Evolutionary conservation across 2,329 filamentous ascomycete genomes (phyloP), one percentile per base, ranked within the genome.

Genomic region (Aspergillus texensis): DNA sequence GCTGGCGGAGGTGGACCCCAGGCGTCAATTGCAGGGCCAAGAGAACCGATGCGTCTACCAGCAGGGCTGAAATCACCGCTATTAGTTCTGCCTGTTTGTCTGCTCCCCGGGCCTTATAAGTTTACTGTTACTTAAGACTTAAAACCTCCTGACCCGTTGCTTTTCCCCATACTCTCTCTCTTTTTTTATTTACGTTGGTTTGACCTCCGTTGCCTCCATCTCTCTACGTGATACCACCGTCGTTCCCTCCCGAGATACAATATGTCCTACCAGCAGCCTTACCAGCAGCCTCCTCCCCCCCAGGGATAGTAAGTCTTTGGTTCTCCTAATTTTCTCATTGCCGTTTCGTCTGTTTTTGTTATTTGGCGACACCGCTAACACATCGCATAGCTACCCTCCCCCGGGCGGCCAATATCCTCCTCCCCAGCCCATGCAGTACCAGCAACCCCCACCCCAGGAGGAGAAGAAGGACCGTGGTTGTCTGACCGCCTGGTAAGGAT

Each of bases 71-170:
- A 62, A 26, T 58, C 30, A 62, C 24, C 19, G 55, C 24, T 63
- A 66, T 66, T 64, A 57, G 58, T 66, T 66, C 62, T 64, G 62
- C 62, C 62, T 66, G 62, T 52, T 34, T 50, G 39, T 34, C 43
- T 46, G 30, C 21, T 45, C 36, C 60, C 39, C 39, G 16, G 16
- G 32, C 32, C 54, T 60, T 59, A 34, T 45, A 52, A 34, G 46
- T 19, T 19, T 2, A n/a, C n/a, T 14, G 10, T 24, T 55, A 36
- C n/a, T 24, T 55, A 55, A 48, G n/a, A 6, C 30, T 24, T 16
- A 19, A 30, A 24, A 55, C 52, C 52, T 62, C 32, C 54, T 63
- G 39, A 46, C 46, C 28, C 36, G 32, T 48, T 26, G 5, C 43
- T 57, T 36, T 53, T n/a, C 24, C 43, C 28, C 36, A 53, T 21